Percentiles rank a stretch among this genome's conserved stretches.
Evolutionary conservation across 1,284 basidiomycete genomes (phyloP).

Genomic region (Malassezia sympodialis): DNA sequence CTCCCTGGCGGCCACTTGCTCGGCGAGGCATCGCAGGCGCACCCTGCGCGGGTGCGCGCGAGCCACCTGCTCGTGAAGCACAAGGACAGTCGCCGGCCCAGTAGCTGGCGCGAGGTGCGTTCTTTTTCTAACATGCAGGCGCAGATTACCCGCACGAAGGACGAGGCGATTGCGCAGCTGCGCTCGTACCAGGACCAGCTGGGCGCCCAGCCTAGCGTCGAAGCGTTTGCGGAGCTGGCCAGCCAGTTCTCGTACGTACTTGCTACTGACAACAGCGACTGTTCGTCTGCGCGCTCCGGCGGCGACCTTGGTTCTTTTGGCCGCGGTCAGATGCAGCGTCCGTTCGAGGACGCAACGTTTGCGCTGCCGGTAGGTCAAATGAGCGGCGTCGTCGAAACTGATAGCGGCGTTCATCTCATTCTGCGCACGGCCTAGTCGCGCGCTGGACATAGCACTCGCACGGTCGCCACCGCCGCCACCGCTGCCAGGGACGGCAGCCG

Average conservation of each 20-base stretch:
- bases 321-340: constrained; percentile 87
- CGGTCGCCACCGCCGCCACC: neutral
- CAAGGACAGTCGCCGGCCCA: constrained; percentile 69
- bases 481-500: neutral
- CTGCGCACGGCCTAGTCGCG: constrained; percentile 63
- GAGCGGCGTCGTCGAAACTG: constrained; percentile 75
- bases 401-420: constrained; percentile 93
- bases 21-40: constrained; percentile 6
- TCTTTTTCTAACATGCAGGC: constrained; percentile 50
- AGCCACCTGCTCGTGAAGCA: constrained; percentile 95
- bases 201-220: constrained; percentile 26
- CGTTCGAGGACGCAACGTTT: constrained; percentile 87
- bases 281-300: constrained; percentile 40
- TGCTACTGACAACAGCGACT: constrained; percentile 28
- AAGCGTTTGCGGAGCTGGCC: constrained; percentile 37
- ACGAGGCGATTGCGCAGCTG: constrained; percentile 73
- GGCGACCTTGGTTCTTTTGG: constrained; percentile 60
- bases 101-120: constrained; percentile 48
- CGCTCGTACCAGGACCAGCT: constrained; percentile 34
- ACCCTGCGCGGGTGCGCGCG: constrained; percentile 65
- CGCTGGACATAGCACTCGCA: neutral
- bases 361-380: constrained; percentile 70
- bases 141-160: constrained; percentile 77
- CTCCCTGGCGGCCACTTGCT: constrained; percentile 41
- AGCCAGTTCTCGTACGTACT: constrained; percentile 29